Conservation (phyloP, 768 basidiomycete species). For the Suillus cothurnatus region DNA sequence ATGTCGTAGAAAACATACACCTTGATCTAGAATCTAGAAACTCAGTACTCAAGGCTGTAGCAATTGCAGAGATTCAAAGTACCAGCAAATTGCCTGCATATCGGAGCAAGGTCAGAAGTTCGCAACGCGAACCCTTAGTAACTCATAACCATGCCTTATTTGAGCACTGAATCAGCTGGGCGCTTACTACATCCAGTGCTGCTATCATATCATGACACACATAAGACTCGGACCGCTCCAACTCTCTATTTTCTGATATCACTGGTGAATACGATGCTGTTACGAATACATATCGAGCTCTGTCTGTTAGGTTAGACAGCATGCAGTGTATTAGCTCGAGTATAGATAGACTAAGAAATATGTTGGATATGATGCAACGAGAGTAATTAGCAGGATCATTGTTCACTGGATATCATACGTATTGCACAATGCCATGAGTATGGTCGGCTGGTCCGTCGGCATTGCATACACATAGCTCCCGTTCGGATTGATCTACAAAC, state of each 20-base stretch:
- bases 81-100: no score
- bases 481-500: background rate
- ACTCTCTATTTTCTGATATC: conserved; percentile 5
- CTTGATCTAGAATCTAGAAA: no score
- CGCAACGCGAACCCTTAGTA: no score
- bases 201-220: no score
- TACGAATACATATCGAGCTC: conserved; percentile 12
- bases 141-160: no score
- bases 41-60: no score
- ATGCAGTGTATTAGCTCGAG: background rate
- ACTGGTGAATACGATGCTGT: background rate
- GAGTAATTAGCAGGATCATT: conserved; percentile 16
- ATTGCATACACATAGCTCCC: background rate
- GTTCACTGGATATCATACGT: conserved; percentile 1
- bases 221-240: conserved; percentile 16
- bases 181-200: no score
- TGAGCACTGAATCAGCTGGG: conserved; percentile 13
- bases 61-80: no score
- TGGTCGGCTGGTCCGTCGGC: background rate
- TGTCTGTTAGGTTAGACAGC: conserved; percentile 17
- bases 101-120: no score
- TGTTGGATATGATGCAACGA: conserved; percentile 24
- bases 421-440: background rate
- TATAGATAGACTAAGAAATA: conserved; percentile 13
- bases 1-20: no score